phyloP scores from a whole-genome alignment of 2,329 filamentous ascomycete species.

The Geoglossum cookeanum region DNA sequence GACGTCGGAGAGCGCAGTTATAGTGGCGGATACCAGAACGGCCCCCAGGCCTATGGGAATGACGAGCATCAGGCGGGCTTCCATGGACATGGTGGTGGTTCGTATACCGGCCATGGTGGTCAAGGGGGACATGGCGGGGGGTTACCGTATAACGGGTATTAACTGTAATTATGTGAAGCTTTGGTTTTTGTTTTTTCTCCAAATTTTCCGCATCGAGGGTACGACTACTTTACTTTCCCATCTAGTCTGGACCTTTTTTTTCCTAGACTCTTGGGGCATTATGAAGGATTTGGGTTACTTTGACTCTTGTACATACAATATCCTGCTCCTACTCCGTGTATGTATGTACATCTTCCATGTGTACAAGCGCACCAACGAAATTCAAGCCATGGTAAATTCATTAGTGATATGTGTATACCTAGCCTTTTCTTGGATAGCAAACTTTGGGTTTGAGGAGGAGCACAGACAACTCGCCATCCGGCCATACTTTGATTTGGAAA shows the following conservation, averaged over 20 bases:
- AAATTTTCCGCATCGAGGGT: no score
- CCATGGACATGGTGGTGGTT: neutral
- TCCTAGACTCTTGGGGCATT: no score
- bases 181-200: neutral
- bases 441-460: neutral
- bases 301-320: no score
- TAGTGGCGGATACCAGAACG: neutral
- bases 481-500: neutral
- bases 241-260: no score
- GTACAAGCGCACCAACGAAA: no score
- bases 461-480: no score
- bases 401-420: no score
- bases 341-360: no score
- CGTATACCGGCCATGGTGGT: neutral
- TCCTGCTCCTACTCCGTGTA: no score
- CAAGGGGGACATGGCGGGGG: neutral
- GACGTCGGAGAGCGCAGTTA: conserved; percentile 1
- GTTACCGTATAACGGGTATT: neutral
- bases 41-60: neutral
- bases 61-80: neutral
- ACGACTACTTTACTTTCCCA: no score
- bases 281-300: no score
- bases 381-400: no score
- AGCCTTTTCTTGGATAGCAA: neutral
- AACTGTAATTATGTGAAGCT: neutral